Evolutionary conservation across 2,329 filamentous ascomycete genomes (phyloP).

Genomic region (Alternaria sp.): DNA sequence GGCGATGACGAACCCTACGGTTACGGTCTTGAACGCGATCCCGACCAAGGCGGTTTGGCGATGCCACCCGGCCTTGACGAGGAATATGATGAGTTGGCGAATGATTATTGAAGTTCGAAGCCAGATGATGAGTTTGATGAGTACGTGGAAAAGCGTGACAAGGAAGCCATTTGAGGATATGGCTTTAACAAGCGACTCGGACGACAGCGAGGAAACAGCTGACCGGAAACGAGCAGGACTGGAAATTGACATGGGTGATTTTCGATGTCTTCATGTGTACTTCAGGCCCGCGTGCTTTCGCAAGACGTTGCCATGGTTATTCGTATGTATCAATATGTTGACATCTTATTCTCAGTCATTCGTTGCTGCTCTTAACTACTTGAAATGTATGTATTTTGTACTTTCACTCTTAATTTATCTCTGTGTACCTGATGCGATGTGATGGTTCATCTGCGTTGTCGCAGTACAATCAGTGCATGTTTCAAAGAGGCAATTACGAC

Average conservation of each 20-base stretch:
- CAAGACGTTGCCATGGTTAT: rapidly evolving
- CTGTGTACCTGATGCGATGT: not conserved
- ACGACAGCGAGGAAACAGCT: not conserved
- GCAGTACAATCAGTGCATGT: not conserved
- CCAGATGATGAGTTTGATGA: not conserved
- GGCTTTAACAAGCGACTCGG: too few species aligned
- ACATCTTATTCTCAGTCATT: too few species aligned
- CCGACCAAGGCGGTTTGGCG: not conserved
- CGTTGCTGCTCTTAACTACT: too few species aligned
- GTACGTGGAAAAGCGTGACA: too few species aligned
- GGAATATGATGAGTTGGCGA: too few species aligned
- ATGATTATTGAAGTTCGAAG: too few species aligned
- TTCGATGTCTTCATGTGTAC: rapidly evolving
- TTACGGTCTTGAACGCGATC: not conserved
- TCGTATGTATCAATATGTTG: not conserved
- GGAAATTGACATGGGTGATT: not conserved
- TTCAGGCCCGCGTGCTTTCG: not conserved
- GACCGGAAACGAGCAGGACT: not conserved
- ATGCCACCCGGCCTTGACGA: too few species aligned
- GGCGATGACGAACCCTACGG: not conserved
- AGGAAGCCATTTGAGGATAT: too few species aligned
- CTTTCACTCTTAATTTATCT: too few species aligned
- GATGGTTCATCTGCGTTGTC: not conserved
- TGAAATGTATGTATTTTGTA: too few species aligned
- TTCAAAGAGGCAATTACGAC: not conserved